phyloP scores from a whole-genome alignment of 2,329 filamentous ascomycete species.

The Diaporthe aspalathi region DNA sequence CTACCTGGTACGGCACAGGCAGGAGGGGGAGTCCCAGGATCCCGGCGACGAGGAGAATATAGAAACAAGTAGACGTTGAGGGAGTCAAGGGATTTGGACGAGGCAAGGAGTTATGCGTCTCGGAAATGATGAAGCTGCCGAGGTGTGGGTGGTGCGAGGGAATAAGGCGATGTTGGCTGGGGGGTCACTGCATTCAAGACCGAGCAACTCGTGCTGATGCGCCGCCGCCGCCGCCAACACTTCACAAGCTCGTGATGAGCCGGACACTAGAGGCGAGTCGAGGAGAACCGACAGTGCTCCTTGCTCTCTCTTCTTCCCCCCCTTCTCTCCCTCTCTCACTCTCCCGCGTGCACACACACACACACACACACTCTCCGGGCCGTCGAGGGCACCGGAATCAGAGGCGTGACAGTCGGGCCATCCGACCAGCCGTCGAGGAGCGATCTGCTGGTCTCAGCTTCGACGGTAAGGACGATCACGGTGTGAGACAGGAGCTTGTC shows the following conservation, averaged over 20 bases:
- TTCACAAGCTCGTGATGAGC: conserved; percentile 1
- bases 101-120: conserved; percentile 22
- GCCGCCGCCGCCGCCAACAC: conserved; percentile 1
- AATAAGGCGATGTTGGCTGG: conserved; percentile 33
- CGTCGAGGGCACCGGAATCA: conserved; percentile 33
- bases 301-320: not conserved
- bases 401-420: conserved; percentile 26
- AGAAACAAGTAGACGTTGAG: conserved; percentile 29
- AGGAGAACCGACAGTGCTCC: conserved; percentile 11
- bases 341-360: not conserved
- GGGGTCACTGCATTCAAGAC: conserved; percentile 29
- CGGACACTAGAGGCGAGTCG: conserved; percentile 6
- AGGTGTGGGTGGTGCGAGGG: conserved; percentile 28
- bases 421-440: conserved; percentile 19
- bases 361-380: conserved; percentile 4
- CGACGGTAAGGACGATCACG: conserved; percentile 12
- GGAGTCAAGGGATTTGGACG: conserved; percentile 32
- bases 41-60: conserved; percentile 19
- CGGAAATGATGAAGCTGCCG: conserved; percentile 20
- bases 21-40: conserved; percentile 6
- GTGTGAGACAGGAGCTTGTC: conserved; percentile 30
- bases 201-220: conserved; percentile 18
- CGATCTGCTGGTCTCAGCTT: conserved; percentile 27
- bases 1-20: not conserved
- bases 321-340: not conserved